Conservation (phyloP, 2,329 filamentous ascomycete genomes). For the Fonsecaea monophora region DNA sequence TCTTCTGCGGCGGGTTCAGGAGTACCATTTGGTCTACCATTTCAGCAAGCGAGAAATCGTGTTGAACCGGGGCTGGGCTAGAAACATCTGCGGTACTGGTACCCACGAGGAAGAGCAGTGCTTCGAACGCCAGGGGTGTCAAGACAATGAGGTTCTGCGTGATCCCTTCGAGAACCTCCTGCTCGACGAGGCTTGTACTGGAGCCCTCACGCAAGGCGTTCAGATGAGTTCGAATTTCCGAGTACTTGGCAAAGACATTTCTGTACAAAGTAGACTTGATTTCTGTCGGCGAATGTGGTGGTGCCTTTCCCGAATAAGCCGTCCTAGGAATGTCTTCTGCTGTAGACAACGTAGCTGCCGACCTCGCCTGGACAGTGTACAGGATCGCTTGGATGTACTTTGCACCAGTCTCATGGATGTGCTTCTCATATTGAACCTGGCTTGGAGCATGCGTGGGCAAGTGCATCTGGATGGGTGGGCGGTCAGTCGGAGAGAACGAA, state of each 20-base stretch:
- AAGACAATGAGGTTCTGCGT: conserved; percentile 27
- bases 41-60: conserved; percentile 64
- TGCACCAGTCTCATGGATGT: conserved; percentile 14
- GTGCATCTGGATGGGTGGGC: conserved; percentile 14
- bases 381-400: conserved; percentile 34
- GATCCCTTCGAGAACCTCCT: conserved; percentile 11
- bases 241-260: conserved; percentile 32
- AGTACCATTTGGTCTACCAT: conserved; percentile 54
- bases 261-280: conserved; percentile 31
- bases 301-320: conserved; percentile 28
- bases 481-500: conserved; percentile 1
- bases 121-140: conserved; percentile 39
- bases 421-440: conserved; percentile 10
- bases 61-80: conserved; percentile 37
- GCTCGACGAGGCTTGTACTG: not conserved
- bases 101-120: conserved; percentile 32
- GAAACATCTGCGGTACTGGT: not conserved
- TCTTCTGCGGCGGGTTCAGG: conserved; percentile 47
- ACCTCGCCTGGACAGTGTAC: conserved; percentile 34
- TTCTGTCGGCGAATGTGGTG: conserved; percentile 21
- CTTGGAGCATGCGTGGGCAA: conserved; percentile 8
- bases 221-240: conserved; percentile 2
- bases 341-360: conserved; percentile 19
- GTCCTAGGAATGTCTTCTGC: conserved; percentile 36
- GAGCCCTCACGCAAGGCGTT: not conserved